Base-by-base conservation (phyloP, 1,139 yeast species). In the Geotrichum bryndzae region DNA sequence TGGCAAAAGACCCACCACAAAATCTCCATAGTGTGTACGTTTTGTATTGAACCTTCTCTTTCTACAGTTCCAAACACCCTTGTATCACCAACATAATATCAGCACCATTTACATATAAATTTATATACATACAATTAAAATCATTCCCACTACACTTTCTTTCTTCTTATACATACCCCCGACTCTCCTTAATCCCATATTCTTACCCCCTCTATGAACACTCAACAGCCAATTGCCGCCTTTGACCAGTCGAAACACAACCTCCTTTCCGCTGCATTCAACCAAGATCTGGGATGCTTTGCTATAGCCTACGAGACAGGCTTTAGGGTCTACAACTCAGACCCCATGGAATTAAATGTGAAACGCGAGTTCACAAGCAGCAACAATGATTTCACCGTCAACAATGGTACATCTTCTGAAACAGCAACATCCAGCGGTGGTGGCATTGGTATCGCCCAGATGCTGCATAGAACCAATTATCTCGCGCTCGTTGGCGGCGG, bases 401-500 rank as follows among this genome's bases (percentile, higher is more conserved):
- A 79, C 0, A 72, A 50, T 38, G 35, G 35, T 23, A 31, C 27
- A 25, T 25, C 5, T 25, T 3, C 5, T 25, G 53, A 29, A 1
- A 11, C n/a, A 38, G 63, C 73, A 71, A 46, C 53, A 27, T 73
- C 74, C 58, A 60, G 67, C 31, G 84, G 53, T 58, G 79, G 79
- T 25, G 96, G 97, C 0, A 84, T 90, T 33, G 96, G 95, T 2
- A 79, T 82, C 52, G 84, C 88, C 1, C 80, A 87, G 59, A 90
- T 92, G 96, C 84, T 92, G 15, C 90, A 90, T 72, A 81, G 97
- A 55, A 91, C 97, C 0, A 92, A 92, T 74, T 91, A 91, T 72
- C 80, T 92, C 63, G 97, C 94, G 0, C 74, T 92, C 54, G 90
- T 91, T 0, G 97, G 97, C 0, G 96, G 97, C 11, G 97, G 97